A percentile compares a stretch with the other conserved stretches of the same genome.
These are phyloP conservation scores for Nitzschia sp. DNA, from an alignment of 108 stramenopile genomes.

Conservation along the genomic window DNA sequence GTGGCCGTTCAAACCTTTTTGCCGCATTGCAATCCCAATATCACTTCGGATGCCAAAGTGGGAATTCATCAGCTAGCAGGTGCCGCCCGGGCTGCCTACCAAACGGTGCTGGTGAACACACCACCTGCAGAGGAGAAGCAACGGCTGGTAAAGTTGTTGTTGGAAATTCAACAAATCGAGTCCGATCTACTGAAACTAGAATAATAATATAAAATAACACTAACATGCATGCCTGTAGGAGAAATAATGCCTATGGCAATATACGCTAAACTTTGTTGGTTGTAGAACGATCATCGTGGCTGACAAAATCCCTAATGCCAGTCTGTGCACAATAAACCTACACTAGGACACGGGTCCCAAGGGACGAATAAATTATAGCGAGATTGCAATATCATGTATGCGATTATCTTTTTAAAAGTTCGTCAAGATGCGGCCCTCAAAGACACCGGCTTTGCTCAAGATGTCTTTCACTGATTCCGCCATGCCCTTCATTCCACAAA, in stretches of 20 bases:
- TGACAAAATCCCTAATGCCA: too few relatives aligned
- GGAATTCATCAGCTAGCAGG: constrained; percentile 81
- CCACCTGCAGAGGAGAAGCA: constrained; percentile 62
- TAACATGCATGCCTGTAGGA: too few relatives aligned
- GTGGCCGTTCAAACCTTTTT: constrained; percentile 58
- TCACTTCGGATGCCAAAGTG: constrained; percentile 78
- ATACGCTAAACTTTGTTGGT: not conserved
- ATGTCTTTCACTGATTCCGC: constrained; percentile 82
- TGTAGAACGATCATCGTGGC: too few relatives aligned
- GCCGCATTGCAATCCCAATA: constrained; percentile 76
- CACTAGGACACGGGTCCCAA: too few relatives aligned
- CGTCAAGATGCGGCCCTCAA: constrained; percentile 85
- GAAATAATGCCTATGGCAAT: not conserved
- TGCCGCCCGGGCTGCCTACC: constrained; percentile 78
- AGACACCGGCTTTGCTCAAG: constrained; percentile 79
- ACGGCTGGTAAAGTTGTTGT: constrained; percentile 47
- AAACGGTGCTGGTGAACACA: constrained; percentile 74
- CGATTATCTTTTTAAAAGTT: constrained; percentile 72
- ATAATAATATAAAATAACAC: constrained; percentile 7
- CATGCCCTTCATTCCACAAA: constrained; percentile 90
- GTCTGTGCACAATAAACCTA: too few relatives aligned
- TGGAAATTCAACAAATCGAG: constrained; percentile 63
- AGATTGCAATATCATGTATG: too few relatives aligned
- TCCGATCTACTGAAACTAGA: constrained; percentile 49
- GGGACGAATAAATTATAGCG: too few relatives aligned